These are phyloP conservation scores for Amylostereum areolatum DNA, from an alignment of 1,284 basidiomycete species.

Conservation along the genomic window DNA sequence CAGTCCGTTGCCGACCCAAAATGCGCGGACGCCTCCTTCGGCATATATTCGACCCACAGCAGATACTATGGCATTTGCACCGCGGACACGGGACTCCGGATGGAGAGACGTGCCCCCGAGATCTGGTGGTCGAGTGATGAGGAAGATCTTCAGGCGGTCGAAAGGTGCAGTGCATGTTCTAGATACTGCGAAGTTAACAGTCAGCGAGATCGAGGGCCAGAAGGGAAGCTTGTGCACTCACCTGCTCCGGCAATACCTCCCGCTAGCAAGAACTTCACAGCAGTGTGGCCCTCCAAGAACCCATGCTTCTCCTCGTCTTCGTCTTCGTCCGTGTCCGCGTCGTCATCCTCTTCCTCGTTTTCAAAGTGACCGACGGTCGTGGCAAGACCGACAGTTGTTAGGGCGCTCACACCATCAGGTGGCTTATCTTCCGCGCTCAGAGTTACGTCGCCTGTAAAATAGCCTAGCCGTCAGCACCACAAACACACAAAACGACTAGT, in stretches of 20 bases:
- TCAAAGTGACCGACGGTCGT: slow-evolving; percentile 28
- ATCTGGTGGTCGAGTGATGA: slow-evolving; percentile 83
- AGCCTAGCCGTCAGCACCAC: slow-evolving; percentile 13
- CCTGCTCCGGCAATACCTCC: slow-evolving; percentile 93
- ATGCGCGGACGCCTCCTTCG: slow-evolving; percentile 84
- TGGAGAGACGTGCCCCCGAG: slow-evolving; percentile 47
- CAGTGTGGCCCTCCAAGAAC: slow-evolving; percentile 67
- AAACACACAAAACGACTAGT: slow-evolving; percentile 10
- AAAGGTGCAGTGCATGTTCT: slow-evolving; percentile 96
- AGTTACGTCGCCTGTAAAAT: slow-evolving; percentile 60
- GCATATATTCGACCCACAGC: slow-evolving; percentile 79
- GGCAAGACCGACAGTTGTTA: slow-evolving; percentile 22
- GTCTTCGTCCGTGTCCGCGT: slow-evolving; percentile 38
- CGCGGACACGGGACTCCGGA: slow-evolving; percentile 43
- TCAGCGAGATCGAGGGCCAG: not conserved
- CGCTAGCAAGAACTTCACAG: slow-evolving; percentile 87
- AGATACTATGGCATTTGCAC: slow-evolving; percentile 62
- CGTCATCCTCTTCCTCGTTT: slow-evolving; percentile 32
- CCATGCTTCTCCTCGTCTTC: slow-evolving; percentile 60
- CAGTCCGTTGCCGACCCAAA: slow-evolving; percentile 88
- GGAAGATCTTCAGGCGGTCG: slow-evolving; percentile 94
- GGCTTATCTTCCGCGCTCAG: slow-evolving; percentile 67
- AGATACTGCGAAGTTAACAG: slow-evolving; percentile 55
- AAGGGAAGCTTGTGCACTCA: slow-evolving; percentile 27
- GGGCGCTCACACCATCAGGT: slow-evolving; percentile 25